Evolutionary conservation across 805 yeast species (phyloP).

Genomic region (Saccharomycopsis synnaedendra): DNA sequence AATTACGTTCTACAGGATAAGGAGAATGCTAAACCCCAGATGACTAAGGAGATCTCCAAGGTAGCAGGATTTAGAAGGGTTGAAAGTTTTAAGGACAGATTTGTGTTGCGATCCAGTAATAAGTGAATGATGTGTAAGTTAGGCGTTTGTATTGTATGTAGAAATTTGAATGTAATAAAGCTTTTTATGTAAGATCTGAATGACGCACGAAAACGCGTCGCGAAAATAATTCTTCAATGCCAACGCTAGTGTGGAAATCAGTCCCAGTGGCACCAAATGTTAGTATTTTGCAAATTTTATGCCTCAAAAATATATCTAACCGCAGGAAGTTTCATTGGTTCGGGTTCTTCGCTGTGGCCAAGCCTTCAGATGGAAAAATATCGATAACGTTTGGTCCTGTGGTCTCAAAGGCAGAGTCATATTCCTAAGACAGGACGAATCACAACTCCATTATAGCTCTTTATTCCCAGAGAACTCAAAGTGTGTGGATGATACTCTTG

Average conservation of each 20-base stretch:
- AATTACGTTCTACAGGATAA: no score
- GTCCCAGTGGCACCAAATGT: constrained; percentile 11
- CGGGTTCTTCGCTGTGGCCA: constrained; percentile 78
- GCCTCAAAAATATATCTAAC: no score
- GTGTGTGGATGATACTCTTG: constrained; percentile 20
- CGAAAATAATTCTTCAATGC: not conserved
- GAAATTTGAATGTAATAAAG: no score
- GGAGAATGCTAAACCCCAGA: no score
- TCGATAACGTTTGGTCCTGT: constrained; percentile 55
- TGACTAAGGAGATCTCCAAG: no score
- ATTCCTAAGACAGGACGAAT: constrained; percentile 49
- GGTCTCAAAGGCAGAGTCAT: constrained; percentile 49
- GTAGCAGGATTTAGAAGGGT: no score
- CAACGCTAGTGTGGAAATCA: constrained; percentile 11
- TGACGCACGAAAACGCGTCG: no score
- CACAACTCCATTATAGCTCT: constrained; percentile 39
- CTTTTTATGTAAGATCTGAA: no score
- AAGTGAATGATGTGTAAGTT: no score
- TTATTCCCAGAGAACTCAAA: constrained; percentile 21
- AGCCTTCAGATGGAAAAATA: constrained; percentile 67
- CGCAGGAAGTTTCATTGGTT: constrained; percentile 36
- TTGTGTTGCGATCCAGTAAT: no score
- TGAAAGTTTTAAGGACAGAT: no score
- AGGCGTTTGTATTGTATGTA: no score
- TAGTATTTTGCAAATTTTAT: not conserved